phyloP scores from a whole-genome alignment of 768 basidiomycete genomes.

The Asterophora parasitica region DNA sequence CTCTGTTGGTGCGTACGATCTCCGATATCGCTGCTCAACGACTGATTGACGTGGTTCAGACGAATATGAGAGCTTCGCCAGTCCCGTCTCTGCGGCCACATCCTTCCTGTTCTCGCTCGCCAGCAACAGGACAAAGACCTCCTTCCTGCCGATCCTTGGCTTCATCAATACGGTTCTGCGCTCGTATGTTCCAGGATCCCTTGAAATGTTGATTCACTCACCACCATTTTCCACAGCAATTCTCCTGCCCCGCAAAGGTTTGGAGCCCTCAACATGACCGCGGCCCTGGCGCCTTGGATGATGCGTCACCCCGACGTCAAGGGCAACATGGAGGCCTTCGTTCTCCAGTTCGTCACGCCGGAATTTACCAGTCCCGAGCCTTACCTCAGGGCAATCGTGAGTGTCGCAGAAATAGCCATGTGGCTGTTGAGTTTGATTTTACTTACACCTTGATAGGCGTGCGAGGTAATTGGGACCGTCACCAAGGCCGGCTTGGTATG shows the following conservation, averaged over 20 bases:
- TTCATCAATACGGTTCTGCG: slow-evolving; percentile 74
- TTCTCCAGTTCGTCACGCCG: slow-evolving; percentile 68
- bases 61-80: slow-evolving; percentile 75
- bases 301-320: slow-evolving; percentile 83
- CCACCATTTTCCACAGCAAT: slow-evolving; percentile 22
- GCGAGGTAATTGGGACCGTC: slow-evolving; percentile 74
- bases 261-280: slow-evolving; percentile 81
- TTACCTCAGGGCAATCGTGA: slow-evolving; percentile 73
- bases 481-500: slow-evolving; percentile 67
- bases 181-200: slow-evolving; percentile 38
- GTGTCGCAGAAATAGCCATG: slow-evolving; percentile 24
- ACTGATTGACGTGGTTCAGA: slow-evolving; percentile 43
- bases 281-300: slow-evolving; percentile 71
- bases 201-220: neutral
- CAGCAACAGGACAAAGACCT: slow-evolving; percentile 73
- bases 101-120: slow-evolving; percentile 77
- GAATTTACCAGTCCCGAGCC: slow-evolving; percentile 63
- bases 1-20: slow-evolving; percentile 53
- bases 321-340: slow-evolving; percentile 71
- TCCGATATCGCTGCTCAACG: too few relatives aligned
- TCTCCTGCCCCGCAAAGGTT: slow-evolving; percentile 64
- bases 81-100: slow-evolving; percentile 74
- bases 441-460: slow-evolving; percentile 44
- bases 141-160: slow-evolving; percentile 74
- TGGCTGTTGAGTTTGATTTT: slow-evolving; percentile 1